phyloP scores from a whole-genome alignment of 2,329 filamentous ascomycete genomes.

The Teratosphaeria pseudoeucalypti region DNA sequence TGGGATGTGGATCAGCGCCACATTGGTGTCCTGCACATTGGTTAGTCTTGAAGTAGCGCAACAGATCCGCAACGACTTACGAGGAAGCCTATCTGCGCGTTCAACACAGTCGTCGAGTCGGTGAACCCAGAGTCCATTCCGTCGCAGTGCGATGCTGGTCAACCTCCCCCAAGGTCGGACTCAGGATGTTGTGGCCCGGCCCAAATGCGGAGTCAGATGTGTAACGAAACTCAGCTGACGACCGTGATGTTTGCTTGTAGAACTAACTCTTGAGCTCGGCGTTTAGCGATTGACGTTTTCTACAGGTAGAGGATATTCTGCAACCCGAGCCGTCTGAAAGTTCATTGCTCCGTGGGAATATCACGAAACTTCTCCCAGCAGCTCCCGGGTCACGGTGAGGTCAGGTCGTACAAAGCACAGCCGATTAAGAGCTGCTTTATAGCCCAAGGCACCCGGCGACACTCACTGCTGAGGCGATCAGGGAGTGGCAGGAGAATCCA shows the following conservation, averaged over 20 bases:
- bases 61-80: constrained; percentile 25
- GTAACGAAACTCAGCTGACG: constrained; percentile 1
- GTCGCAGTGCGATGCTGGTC: background rate
- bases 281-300: constrained; percentile 20
- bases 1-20: constrained; percentile 85
- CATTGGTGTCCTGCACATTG: constrained; percentile 61
- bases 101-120: constrained; percentile 35
- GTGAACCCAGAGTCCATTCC: constrained; percentile 15
- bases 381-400: background rate
- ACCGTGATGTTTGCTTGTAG: background rate
- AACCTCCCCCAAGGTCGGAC: background rate
- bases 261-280: background rate
- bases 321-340: constrained; percentile 16
- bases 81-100: constrained; percentile 39
- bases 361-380: background rate
- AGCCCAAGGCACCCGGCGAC: background rate
- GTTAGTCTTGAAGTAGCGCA: constrained; percentile 1
- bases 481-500: background rate
- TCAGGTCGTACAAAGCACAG: background rate
- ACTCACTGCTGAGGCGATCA: background rate
- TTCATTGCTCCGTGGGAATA: constrained; percentile 26
- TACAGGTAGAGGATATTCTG: constrained; percentile 19
- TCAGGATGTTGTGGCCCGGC: background rate
- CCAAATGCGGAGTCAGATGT: constrained; percentile 1
- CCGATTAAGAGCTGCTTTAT: background rate